These are phyloP conservation scores for Lipomyces spencermartinsiae DNA, from an alignment of 805 yeast genomes.

Conservation along the genomic window DNA sequence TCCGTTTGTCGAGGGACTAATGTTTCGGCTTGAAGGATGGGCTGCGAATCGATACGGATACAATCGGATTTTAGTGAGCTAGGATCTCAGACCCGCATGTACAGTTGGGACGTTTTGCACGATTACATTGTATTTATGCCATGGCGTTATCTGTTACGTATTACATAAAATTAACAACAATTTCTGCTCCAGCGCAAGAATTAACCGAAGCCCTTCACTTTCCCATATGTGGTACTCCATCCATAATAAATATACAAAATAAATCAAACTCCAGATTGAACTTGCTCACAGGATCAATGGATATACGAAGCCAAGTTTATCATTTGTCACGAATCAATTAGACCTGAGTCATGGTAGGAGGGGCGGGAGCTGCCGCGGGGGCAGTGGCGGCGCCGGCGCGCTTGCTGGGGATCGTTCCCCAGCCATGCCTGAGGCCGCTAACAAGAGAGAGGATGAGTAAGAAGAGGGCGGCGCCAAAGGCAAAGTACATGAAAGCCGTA, in stretches of 20 bases:
- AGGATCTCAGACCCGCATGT: not conserved
- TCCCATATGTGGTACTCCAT: not conserved
- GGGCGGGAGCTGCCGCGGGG: not conserved
- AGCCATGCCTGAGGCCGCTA: slow-evolving; percentile 51
- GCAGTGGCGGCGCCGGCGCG: not conserved
- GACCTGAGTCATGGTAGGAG: not conserved
- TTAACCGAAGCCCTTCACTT: not conserved
- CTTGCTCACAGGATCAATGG: not conserved
- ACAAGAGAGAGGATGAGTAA: slow-evolving; percentile 59
- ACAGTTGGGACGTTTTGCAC: not conserved
- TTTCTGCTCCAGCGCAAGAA: not conserved
- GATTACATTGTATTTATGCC: not conserved
- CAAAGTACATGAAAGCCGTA: slow-evolving; percentile 81
- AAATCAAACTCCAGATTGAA: slow-evolving; percentile 3
- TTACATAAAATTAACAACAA: not conserved
- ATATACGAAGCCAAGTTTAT: not conserved
- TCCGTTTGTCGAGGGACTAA: slow-evolving; percentile 26
- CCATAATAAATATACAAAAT: not conserved
- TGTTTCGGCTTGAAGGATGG: slow-evolving; percentile 33
- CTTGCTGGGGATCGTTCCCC: slow-evolving; percentile 22
- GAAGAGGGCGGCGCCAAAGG: slow-evolving; percentile 75
- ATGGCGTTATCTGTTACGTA: not conserved
- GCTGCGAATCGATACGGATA: slow-evolving; percentile 19
- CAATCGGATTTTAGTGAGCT: not conserved
- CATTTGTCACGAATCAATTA: not conserved